Evolutionary conservation across 805 yeast species (phyloP), one percentile per base, ranked within the genome.

Genomic region (Starmerella bacillaris): DNA sequence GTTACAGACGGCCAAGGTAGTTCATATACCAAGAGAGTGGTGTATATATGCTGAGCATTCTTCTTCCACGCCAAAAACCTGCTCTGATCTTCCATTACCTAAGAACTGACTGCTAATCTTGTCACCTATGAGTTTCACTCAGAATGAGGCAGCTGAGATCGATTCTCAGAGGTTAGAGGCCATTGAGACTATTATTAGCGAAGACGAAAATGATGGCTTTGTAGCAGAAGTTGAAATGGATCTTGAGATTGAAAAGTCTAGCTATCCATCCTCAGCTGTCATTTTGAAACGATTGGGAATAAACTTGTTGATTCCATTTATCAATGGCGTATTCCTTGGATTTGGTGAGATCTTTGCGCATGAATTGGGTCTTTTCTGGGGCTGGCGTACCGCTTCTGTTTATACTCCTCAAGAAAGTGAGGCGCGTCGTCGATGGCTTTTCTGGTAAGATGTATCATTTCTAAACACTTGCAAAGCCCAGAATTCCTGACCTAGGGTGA

Each of bases 311-410:
- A 58, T 86, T 31, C 96, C 96, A 2, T 83, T 86, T 49, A 63
- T 86, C 46, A 86, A 86, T 49, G 96, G 96, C 6, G 61, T 86
- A 57, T 84, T 84, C 94, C 66, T 86, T 34, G 96, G 96, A 0
- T 82, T 86, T 53, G 96, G 96, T 2, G 96, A 86, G 59, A 73
- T 86, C 16, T 60, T 80, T 39, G 96, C 96, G 6, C 94, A 84
- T 53, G 95, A 86, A 50, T 58, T 86, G 27, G 92, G 94, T 4
- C 78, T 79, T 60, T 64, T 65, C 32, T 74, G 70, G 57, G 73
- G 79, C 30, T 78, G 89, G 78, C 50, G 63, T 17, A 82, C 77
- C 4, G 83, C 83, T 8, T 24, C 31, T 17, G 45, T 42, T 3
- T 45, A 38, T 34, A 49, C 44, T 20, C 50, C 50, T 4, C 31